Base-by-base conservation (phyloP, 805 yeast species). In the Sugiyamaella qingdaonensis region DNA sequence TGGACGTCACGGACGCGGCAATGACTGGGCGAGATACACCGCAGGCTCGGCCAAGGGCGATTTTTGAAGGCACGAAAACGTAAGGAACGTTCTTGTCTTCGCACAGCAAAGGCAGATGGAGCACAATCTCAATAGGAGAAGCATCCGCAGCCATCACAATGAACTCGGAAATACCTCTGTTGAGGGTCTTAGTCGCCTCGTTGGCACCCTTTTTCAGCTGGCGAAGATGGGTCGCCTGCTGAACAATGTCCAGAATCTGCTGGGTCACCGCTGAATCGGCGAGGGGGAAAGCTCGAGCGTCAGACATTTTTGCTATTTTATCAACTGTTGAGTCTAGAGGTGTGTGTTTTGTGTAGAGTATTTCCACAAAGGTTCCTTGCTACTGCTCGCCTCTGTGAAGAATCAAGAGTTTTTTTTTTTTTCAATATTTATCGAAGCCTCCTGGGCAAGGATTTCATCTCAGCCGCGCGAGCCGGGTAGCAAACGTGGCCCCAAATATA, bases 141-240 rank as follows among this genome's bases (percentile, higher is more conserved):
- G 99, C 90, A 73, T 94, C 99, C 66, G 99, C 99, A 63, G 99
- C 99, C 97, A 94, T 89, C 78, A 92, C 88, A 75, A 92, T 91
- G 81, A 92, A 92, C 79, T 92, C 99, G 67, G 97, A 88, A 69
- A 92, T 92, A 85, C 99, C 99, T 81, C 98, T 88, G 87, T 92
- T 92, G 78, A 92, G 82, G 67, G 97, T 92, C 82, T 92, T 92
- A 77, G 97, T 94, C 69, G 98, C 96, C 79, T 94, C 99, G 75
- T 94, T 94, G 65, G 99, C 99, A 77, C 99, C 99, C 77, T 94
- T 94, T 83, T 94, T 94, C 75, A 94, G 84, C 78, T 94, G 99
- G 81, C 98, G 90, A 73, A 94, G 82, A 78, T 87, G 90, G 68
- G 95, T 91, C 58, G 97, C 89, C 79, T 94, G 99, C 79, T 94